Evolutionary conservation across 345 rosid species (phyloP).

Genomic region (Boechera divaricarpa): DNA sequence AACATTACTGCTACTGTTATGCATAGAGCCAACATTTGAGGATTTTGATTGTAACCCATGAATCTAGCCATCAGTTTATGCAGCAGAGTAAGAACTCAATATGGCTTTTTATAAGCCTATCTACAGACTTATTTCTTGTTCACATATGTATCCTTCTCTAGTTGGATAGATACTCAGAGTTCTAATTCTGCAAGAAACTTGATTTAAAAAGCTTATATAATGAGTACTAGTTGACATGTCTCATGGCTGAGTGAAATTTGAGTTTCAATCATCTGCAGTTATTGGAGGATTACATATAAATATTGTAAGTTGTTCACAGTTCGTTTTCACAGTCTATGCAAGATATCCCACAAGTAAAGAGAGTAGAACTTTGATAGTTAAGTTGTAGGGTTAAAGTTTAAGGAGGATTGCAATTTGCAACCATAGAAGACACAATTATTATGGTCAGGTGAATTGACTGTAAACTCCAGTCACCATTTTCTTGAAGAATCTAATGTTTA

Average conservation of each 20-base stretch:
- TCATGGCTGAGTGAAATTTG: slow-evolving; percentile 5
- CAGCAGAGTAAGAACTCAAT: slow-evolving; percentile 5
- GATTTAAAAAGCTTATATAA: slow-evolving; percentile 27
- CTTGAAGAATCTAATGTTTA: slow-evolving; percentile 33
- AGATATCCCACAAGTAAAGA: slow-evolving; percentile 14
- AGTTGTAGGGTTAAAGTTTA: not conserved
- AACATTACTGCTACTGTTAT: slow-evolving; percentile 38
- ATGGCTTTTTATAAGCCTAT: slow-evolving; percentile 26
- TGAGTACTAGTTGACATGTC: slow-evolving; percentile 40
- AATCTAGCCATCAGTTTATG: not conserved
- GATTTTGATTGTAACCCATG: slow-evolving; percentile 40
- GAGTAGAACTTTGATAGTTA: not conserved
- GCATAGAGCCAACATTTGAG: slow-evolving; percentile 20
- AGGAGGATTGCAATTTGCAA: not conserved
- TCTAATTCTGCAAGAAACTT: slow-evolving; percentile 33
- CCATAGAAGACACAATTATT: not conserved
- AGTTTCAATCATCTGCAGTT: slow-evolving; percentile 1
- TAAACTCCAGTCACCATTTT: slow-evolving; percentile 30
- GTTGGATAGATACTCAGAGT: slow-evolving; percentile 9
- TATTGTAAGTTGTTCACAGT: slow-evolving; percentile 26
- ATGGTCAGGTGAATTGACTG: slow-evolving; percentile 1
- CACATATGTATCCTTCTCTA: slow-evolving; percentile 21
- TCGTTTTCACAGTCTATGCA: slow-evolving; percentile 33
- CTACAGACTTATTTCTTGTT: slow-evolving; percentile 8
- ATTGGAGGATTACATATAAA: slow-evolving; percentile 8